A percentile compares a stretch with the other conserved stretches of the same genome.
phyloP scores from a whole-genome alignment of 441 rosid genomes.

The Aquilaria agallochum region DNA sequence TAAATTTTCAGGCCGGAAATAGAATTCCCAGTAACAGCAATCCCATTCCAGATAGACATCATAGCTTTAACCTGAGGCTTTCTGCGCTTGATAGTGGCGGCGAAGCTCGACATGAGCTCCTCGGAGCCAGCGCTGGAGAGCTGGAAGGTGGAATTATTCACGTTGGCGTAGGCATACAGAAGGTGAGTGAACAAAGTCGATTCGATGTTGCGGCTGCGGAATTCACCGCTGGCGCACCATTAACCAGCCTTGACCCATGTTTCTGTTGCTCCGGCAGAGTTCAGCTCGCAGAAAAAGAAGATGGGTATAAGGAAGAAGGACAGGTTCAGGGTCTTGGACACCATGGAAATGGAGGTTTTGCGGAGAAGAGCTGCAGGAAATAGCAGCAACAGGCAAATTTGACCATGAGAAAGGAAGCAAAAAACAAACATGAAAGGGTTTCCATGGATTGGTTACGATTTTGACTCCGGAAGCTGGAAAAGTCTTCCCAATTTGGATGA shows the following conservation, averaged over 20 bases:
- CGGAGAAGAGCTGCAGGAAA: no score
- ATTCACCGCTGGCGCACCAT: conserved; percentile 8
- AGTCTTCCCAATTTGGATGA: no score
- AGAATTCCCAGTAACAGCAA: conserved; percentile 6
- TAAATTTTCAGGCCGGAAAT: conserved; percentile 3
- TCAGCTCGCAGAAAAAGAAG: background rate
- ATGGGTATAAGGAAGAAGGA: background rate
- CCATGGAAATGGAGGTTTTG: no score
- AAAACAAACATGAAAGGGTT: no score
- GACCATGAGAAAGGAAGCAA: no score
- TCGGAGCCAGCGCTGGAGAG: conserved; percentile 11
- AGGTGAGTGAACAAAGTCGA: conserved; percentile 31
- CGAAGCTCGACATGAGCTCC: conserved; percentile 14
- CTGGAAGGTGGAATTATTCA: conserved; percentile 18
- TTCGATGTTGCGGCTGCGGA: conserved; percentile 18
- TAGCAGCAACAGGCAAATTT: no score
- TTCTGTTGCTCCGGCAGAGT: conserved; percentile 12
- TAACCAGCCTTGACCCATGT: conserved; percentile 27
- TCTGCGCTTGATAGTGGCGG: conserved; percentile 12
- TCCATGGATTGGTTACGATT: no score
- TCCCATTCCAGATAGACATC: conserved; percentile 20
- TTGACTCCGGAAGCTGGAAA: no score
- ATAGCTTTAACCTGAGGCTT: conserved; percentile 26
- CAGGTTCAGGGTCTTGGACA: background rate
- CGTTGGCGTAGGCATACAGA: conserved; percentile 19